These are phyloP conservation scores for Kwoniella dendrophila DNA, from an alignment of 768 basidiomycete species.

Conservation along the genomic window DNA sequence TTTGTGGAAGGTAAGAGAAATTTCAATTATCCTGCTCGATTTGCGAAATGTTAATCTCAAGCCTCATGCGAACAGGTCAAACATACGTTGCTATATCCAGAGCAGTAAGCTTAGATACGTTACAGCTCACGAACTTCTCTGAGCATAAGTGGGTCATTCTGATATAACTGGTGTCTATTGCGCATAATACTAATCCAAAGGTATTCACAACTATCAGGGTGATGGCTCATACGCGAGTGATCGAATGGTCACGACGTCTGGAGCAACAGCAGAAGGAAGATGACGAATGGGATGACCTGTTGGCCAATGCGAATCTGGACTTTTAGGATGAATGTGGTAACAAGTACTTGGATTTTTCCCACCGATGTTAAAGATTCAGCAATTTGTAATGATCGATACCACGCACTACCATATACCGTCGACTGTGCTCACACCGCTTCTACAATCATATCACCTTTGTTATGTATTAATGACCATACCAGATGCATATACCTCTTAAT, in stretches of 20 bases:
- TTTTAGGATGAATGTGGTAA: not conserved
- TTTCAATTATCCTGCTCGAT: too few species aligned
- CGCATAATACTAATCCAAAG: too few species aligned
- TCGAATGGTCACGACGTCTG: constrained; percentile 38
- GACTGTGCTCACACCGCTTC: not conserved
- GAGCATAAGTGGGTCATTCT: constrained; percentile 38
- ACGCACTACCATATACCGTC: constrained; percentile 6
- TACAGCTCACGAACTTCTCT: constrained; percentile 42
- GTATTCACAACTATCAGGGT: constrained; percentile 32
- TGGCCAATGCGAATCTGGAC: constrained; percentile 27
- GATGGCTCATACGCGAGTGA: constrained; percentile 40
- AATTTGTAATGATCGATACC: not conserved
- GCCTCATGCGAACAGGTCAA: constrained; percentile 36
- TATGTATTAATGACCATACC: too few species aligned
- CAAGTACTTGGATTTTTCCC: not conserved
- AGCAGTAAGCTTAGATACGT: constrained; percentile 49
- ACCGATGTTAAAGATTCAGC: too few species aligned
- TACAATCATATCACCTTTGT: not conserved
- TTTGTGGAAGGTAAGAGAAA: constrained; percentile 65
- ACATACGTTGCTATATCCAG: constrained; percentile 54
- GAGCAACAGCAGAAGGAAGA: constrained; percentile 36
- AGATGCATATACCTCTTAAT: not conserved
- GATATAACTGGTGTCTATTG: too few species aligned
- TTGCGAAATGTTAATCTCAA: too few species aligned
- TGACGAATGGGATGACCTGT: constrained; percentile 37